Evolutionary conservation across 164 flowering plant genomes (phyloP).

Genomic region (Cinnamomum chago): DNA sequence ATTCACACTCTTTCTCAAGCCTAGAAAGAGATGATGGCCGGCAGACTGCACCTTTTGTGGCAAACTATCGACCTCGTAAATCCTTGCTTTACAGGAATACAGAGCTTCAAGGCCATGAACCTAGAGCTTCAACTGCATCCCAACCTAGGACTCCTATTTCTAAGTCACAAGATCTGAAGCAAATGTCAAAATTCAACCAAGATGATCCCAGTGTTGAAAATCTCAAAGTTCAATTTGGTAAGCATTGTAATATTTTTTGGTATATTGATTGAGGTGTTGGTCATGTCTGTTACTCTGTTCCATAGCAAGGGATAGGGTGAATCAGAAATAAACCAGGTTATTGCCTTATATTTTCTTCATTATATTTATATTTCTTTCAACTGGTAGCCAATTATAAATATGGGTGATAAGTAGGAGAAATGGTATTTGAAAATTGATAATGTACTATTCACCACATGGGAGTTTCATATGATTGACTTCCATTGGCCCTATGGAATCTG

Average conservation of each 20-base stretch:
- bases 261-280: background rate
- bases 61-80: slow-evolving; percentile 1
- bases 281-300: background rate
- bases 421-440: too few species aligned
- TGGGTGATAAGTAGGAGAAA: too few species aligned
- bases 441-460: too few species aligned
- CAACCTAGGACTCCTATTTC: background rate
- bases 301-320: too few species aligned
- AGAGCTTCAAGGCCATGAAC: slow-evolving; percentile 7
- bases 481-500: too few species aligned
- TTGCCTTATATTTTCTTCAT: too few species aligned
- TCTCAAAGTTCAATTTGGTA: background rate
- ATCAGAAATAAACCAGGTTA: too few species aligned
- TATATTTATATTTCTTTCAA: too few species aligned
- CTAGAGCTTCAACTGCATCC: background rate
- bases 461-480: too few species aligned
- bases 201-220: background rate
- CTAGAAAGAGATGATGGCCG: slow-evolving; percentile 11
- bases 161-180: slow-evolving; percentile 16
- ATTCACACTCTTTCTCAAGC: slow-evolving; percentile 12
- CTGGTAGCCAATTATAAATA: too few species aligned
- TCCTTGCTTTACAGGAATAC: slow-evolving; percentile 9
- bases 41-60: background rate
- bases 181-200: slow-evolving; percentile 4
- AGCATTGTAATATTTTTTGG: background rate